Evolutionary conservation across 164 flowering plant genomes (phyloP).

Genomic region (Dillenia suffruticosa): DNA sequence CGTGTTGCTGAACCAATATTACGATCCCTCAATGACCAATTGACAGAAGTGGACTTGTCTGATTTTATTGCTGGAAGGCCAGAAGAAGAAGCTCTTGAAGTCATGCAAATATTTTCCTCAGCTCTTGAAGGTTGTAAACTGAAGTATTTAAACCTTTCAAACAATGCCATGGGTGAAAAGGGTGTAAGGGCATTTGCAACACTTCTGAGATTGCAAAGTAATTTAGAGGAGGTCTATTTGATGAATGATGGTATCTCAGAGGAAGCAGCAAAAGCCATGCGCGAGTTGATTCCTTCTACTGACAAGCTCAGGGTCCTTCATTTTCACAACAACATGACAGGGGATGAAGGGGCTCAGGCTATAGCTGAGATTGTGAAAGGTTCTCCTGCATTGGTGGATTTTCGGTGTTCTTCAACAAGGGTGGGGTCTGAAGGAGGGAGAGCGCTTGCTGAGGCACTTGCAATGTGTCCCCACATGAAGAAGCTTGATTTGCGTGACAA

Average conservation of each 20-base stretch:
- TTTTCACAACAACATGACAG: slow-evolving; percentile 93
- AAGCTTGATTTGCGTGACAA: slow-evolving; percentile 83
- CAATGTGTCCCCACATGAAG: slow-evolving; percentile 44
- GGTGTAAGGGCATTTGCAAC: slow-evolving; percentile 85
- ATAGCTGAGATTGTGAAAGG: slow-evolving; percentile 68
- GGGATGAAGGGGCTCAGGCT: slow-evolving; percentile 85
- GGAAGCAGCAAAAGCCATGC: slow-evolving; percentile 89
- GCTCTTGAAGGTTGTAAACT: slow-evolving; percentile 72
- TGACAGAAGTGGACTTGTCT: slow-evolving; percentile 81
- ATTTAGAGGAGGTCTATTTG: slow-evolving; percentile 81
- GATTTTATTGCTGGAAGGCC: slow-evolving; percentile 92
- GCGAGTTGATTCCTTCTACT: slow-evolving; percentile 75
- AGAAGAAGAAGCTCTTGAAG: slow-evolving; percentile 83
- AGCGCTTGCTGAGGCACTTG: slow-evolving; percentile 64
- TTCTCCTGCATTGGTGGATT: slow-evolving; percentile 73
- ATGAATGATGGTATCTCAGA: slow-evolving; percentile 94
- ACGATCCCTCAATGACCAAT: slow-evolving; percentile 56
- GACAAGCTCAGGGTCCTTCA: slow-evolving; percentile 74
- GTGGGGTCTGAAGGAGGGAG: slow-evolving; percentile 79
- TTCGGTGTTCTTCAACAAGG: slow-evolving; percentile 91
- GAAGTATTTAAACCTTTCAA: slow-evolving; percentile 66
- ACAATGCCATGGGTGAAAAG: slow-evolving; percentile 94
- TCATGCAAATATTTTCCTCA: slow-evolving; percentile 70
- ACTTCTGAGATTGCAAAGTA: slow-evolving; percentile 67
- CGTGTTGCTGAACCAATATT: slow-evolving; percentile 74